phyloP scores from a whole-genome alignment of 176 grass and related monocot species.

The Calamus simplicifolius region DNA sequence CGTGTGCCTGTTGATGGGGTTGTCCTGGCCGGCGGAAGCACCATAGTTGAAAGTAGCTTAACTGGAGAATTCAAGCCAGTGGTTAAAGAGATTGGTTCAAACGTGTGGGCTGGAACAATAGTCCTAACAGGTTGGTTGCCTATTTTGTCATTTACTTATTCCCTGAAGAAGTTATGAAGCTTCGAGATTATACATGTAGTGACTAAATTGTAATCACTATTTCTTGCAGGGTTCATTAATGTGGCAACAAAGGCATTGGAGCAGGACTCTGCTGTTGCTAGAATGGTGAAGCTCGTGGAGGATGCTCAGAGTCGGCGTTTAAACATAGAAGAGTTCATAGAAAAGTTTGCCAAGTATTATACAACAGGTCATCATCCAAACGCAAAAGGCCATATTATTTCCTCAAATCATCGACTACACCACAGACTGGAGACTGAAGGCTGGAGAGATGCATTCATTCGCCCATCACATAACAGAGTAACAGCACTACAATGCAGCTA shows the following conservation, averaged over 20 bases:
- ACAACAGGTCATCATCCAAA: not conserved
- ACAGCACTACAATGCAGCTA: too few relatives aligned
- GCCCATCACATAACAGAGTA: too few relatives aligned
- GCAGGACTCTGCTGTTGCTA: conserved; percentile 13
- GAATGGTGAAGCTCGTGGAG: conserved; percentile 13
- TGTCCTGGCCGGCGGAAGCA: conserved; percentile 3
- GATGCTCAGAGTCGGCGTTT: conserved; percentile 7
- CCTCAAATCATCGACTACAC: too few relatives aligned
- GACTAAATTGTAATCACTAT: too few relatives aligned
- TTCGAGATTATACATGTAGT: too few relatives aligned
- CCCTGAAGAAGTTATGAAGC: too few relatives aligned
- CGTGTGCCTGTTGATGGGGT: conserved; percentile 10
- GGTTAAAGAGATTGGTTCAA: conserved; percentile 3
- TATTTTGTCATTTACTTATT: not conserved
- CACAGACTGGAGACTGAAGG: too few relatives aligned
- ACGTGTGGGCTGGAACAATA: conserved; percentile 5
- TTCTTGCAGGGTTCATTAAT: conserved; percentile 8
- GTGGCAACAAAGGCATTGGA: not conserved
- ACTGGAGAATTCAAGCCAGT: conserved; percentile 13
- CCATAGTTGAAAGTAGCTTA: conserved; percentile 5
- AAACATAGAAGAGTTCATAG: conserved; percentile 9
- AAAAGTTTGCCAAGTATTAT: conserved; percentile 7
- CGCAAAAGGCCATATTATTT: too few relatives aligned
- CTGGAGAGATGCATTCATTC: too few relatives aligned
- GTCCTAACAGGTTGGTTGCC: conserved; percentile 4